Evolutionary conservation across 331 rosid species (phyloP).

Genomic region (Phaseolus coccineus): DNA sequence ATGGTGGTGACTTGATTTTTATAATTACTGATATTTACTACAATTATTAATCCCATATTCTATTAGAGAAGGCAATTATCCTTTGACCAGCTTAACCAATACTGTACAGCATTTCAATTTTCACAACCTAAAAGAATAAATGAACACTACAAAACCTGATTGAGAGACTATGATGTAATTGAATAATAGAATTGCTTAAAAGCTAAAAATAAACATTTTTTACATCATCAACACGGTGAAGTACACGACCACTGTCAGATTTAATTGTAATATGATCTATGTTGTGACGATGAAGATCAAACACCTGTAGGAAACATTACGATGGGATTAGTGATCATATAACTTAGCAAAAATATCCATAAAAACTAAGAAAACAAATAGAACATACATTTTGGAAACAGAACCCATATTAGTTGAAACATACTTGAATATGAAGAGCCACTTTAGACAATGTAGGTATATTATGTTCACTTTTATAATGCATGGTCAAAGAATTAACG

Average conservation of each 20-base stretch:
- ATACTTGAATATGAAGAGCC: constrained; percentile 7
- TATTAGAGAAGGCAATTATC: constrained; percentile 3
- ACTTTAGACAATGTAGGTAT: neutral
- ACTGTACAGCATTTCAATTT: constrained; percentile 28
- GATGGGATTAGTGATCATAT: constrained; percentile 36
- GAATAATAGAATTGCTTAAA: neutral
- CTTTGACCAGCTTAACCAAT: neutral
- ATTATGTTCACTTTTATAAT: neutral
- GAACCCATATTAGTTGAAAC: neutral
- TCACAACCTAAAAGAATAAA: constrained; percentile 23
- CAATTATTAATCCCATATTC: neutral
- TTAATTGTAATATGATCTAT: constrained; percentile 94
- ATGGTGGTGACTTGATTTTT: constrained; percentile 11
- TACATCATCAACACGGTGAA: constrained; percentile 94
- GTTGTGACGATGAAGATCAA: constrained; percentile 96
- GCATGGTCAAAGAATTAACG: constrained; percentile 1
- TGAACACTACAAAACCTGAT: constrained; percentile 27
- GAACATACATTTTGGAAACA: constrained; percentile 15
- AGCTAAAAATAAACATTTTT: constrained; percentile 40
- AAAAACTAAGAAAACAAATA: constrained; percentile 15
- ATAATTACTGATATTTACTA: constrained; percentile 12
- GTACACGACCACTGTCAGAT: constrained; percentile 76
- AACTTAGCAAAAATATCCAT: constrained; percentile 11
- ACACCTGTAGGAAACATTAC: constrained; percentile 60
- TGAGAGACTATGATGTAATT: neutral